Conservation (phyloP, 345 rosid species). For the Melaleuca quinquenervia region DNA sequence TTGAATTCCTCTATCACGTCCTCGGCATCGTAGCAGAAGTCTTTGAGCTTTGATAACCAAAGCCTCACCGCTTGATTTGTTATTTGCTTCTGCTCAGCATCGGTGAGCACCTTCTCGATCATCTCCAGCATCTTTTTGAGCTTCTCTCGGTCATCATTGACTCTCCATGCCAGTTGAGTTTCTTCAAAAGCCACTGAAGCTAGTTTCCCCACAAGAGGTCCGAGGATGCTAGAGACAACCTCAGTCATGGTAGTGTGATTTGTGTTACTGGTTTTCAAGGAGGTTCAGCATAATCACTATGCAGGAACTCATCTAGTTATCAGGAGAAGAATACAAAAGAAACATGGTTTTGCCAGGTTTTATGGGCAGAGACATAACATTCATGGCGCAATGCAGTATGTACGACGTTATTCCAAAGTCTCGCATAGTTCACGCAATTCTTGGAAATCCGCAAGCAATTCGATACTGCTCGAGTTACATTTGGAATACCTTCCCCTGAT, state of each 20-base stretch:
- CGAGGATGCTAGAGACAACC: neutral
- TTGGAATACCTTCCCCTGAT: too few species aligned
- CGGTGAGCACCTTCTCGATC: neutral
- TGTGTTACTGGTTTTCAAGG: too few species aligned
- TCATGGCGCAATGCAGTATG: too few species aligned
- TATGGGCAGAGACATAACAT: too few species aligned
- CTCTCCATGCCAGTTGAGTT: neutral
- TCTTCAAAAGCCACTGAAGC: neutral
- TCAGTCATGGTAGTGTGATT: neutral
- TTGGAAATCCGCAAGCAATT: too few species aligned
- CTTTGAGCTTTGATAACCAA: neutral
- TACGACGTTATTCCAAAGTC: too few species aligned
- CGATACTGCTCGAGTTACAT: too few species aligned
- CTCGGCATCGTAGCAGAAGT: conserved; percentile 7
- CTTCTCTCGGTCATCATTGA: neutral
- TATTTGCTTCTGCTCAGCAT: conserved; percentile 4
- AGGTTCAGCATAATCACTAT: too few species aligned
- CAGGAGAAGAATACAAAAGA: too few species aligned
- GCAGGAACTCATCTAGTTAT: too few species aligned
- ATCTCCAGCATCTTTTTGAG: neutral
- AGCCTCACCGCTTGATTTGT: neutral
- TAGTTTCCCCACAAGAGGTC: neutral
- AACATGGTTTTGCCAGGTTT: too few species aligned
- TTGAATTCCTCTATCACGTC: conserved; percentile 8
- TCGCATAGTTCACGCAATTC: too few species aligned